Base-by-base conservation (phyloP, 306 rosid species). In the Rosa rugosa region DNA sequence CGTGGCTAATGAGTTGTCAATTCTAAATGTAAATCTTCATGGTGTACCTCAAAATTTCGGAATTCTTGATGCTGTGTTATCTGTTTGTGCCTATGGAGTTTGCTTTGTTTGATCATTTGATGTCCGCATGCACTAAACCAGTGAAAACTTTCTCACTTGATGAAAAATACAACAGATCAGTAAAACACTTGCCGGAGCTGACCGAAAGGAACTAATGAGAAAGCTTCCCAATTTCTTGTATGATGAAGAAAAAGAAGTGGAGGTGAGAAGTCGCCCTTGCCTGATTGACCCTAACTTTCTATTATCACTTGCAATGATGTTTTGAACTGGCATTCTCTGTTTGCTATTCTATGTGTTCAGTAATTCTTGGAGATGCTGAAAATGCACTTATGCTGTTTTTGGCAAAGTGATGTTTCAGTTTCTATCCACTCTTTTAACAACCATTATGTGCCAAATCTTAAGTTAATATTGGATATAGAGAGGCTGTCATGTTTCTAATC, bases 221-320 rank as follows among this genome's bases (percentile, higher is more conserved):
- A 95, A 93, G 88, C 85, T 95, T 75, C 99, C 99, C 75, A 93
- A 93, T 79, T 95, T 95, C 83, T 91, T 95, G 70, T 95, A 95
- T 75, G 98, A 93, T 72, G 99, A 95, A 84, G 99, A 95, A 83
- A 95, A 93, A 80, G 94, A 94, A 78, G 79, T 91, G 83, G 99
- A 95, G 98, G 99, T 95, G 85, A 79, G 73, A 83, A 77, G 71
- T 71, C 41, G 41, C 77, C 67, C 69, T 77, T 81, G 57, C 72
- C 74, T 71, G 13, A 14, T 74, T 74, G 17, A 57, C 0, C n/a
- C 73, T 42, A 46, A 76, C 59, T 76, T 62, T 72, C 67, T 66
- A 63, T 73, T 12, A 79, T 69, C 69, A 77, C 45, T 87, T 66
- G 12, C 42, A 45, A 51, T n/a, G 73, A 53, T 72, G 44, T 16